Conservation (phyloP, 148 eudicot genomes). For the Heliamphora exappendiculata region DNA sequence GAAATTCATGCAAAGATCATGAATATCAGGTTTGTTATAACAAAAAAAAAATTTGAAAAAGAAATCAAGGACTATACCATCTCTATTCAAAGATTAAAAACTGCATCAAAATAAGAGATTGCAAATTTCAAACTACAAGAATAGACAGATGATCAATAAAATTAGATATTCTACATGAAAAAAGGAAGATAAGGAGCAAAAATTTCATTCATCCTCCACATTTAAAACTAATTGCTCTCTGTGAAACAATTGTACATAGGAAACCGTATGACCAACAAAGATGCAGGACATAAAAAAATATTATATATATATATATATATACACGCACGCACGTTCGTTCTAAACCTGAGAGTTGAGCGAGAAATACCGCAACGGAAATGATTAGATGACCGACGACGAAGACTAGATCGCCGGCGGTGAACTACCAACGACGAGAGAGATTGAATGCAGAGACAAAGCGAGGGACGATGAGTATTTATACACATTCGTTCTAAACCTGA, state of each 20-base stretch:
- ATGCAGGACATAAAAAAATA: not conserved
- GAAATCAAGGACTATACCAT: not conserved
- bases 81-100: not conserved
- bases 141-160: not conserved
- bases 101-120: not conserved
- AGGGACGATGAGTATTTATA: no score
- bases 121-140: not conserved
- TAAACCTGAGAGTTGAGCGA: no score
- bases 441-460: no score
- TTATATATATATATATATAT: no score
- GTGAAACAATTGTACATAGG: not conserved
- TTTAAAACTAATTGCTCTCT: not conserved
- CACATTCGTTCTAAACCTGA: no score
- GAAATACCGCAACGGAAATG: no score
- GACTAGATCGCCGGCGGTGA: no score
- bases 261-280: not conserved
- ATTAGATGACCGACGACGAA: no score
- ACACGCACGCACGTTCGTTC: no score
- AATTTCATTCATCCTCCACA: not conserved
- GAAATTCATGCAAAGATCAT: no score
- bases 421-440: no score
- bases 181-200: not conserved
- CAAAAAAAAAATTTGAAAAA: not conserved
- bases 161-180: conserved; percentile 6
- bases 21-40: not conserved